Conservation (phyloP, 192 early-diverging fungal genomes). For the Mortierella antarctica region DNA sequence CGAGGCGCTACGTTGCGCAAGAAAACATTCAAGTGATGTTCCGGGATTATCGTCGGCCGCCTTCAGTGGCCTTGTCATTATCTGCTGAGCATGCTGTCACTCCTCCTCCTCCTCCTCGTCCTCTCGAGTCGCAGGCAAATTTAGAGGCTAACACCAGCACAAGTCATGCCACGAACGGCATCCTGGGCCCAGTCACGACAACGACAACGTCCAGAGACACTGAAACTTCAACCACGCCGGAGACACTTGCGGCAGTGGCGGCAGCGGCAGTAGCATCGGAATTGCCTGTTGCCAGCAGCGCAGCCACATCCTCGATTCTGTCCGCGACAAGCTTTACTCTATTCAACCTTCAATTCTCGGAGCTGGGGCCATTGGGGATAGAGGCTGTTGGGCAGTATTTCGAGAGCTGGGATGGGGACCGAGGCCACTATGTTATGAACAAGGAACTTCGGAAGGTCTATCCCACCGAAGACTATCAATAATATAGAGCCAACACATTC, state of each 20-base stretch:
- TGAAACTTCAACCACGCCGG: background rate
- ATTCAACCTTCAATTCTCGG: slow-evolving; percentile 12
- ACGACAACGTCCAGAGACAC: background rate
- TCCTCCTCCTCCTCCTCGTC: too few species aligned
- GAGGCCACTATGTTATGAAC: slow-evolving; percentile 47
- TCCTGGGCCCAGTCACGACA: background rate
- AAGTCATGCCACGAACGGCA: background rate
- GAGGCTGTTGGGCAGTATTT: slow-evolving; percentile 41
- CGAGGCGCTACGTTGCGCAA: slow-evolving; percentile 45
- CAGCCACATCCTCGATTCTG: background rate
- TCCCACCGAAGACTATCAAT: slow-evolving; percentile 33
- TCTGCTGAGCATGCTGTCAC: background rate
- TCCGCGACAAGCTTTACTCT: background rate
- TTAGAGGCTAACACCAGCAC: background rate
- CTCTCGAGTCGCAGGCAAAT: background rate
- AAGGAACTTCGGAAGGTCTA: slow-evolving; percentile 43
- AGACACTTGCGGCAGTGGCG: background rate
- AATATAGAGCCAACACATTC: background rate
- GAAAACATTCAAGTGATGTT: slow-evolving; percentile 50
- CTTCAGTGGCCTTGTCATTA: background rate
- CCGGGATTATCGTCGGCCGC: slow-evolving; percentile 8
- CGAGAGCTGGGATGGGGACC: slow-evolving; percentile 38
- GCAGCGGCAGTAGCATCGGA: background rate
- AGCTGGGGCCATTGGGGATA: slow-evolving; percentile 37
- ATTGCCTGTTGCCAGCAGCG: background rate